Percentiles rank a stretch among this genome's conserved stretches.
These are phyloP conservation scores for Jatropha podagrica DNA, from an alignment of 441 rosid genomes.

Conservation along the genomic window DNA sequence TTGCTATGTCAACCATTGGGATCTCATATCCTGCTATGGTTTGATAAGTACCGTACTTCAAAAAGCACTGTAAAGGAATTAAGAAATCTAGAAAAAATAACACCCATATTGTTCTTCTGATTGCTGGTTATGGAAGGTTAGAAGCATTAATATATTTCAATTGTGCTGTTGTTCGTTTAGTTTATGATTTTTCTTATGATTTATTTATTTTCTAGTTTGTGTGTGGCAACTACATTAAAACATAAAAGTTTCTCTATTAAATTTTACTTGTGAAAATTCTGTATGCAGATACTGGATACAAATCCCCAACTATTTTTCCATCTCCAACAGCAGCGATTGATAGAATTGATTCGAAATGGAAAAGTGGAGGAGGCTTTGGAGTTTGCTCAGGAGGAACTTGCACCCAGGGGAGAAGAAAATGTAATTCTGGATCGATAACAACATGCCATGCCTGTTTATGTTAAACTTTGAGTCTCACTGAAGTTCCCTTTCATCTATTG, in stretches of 20 bases:
- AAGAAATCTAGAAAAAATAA: neutral
- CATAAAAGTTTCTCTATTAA: neutral
- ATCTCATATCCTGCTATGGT: neutral
- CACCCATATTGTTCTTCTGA: neutral
- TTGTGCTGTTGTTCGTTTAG: neutral
- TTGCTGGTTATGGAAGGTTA: neutral
- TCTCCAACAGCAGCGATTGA: slow-evolving; percentile 96
- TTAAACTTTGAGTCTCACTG: slow-evolving; percentile 9
- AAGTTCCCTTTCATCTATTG: slow-evolving; percentile 1
- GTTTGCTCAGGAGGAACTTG: slow-evolving; percentile 98
- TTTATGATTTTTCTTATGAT: neutral
- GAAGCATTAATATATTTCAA: neutral
- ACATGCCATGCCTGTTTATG: slow-evolving; percentile 23
- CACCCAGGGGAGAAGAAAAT: slow-evolving; percentile 96
- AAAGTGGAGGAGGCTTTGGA: slow-evolving; percentile 88
- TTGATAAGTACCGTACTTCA: neutral
- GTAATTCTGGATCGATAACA: slow-evolving; percentile 36
- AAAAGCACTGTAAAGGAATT: neutral
- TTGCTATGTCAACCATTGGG: neutral
- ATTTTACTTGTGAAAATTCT: slow-evolving; percentile 13
- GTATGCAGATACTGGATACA: slow-evolving; percentile 79
- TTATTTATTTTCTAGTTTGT: neutral
- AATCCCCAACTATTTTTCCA: slow-evolving; percentile 97
- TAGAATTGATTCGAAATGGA: slow-evolving; percentile 91
- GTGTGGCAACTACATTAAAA: too few species aligned